Conservation (phyloP, 768 basidiomycete genomes). For the Paxillus rubicundulus region DNA sequence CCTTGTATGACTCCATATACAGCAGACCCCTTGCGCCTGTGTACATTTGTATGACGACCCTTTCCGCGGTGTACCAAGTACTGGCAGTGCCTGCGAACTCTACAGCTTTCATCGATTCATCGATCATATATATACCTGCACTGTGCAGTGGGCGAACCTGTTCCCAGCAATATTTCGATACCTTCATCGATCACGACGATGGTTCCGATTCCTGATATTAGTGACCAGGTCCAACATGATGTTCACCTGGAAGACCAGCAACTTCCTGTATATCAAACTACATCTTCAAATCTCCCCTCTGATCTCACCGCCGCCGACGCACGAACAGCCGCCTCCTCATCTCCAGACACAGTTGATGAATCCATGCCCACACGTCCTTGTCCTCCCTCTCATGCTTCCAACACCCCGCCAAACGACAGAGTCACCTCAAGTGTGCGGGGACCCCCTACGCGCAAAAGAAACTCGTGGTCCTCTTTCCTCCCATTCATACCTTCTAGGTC, state of each 20-base stretch:
- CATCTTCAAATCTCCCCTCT: background rate
- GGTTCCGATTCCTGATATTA: background rate
- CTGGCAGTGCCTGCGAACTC: too few relatives aligned
- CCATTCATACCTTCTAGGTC: slow-evolving; percentile 28
- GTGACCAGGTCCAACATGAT: background rate
- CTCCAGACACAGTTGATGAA: background rate
- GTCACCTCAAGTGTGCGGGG: too few relatives aligned
- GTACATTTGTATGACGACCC: too few relatives aligned
- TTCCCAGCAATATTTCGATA: background rate
- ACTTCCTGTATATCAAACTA: slow-evolving; percentile 17
- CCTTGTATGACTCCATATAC: too few relatives aligned
- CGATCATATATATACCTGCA: too few relatives aligned
- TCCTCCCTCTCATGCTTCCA: background rate
- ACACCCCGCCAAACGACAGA: background rate
- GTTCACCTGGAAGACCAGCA: background rate
- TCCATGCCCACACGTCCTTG: background rate
- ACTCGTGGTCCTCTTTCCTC: slow-evolving; percentile 30
- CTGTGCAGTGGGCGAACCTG: too few relatives aligned
- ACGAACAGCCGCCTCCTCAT: background rate
- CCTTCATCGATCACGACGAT: background rate
- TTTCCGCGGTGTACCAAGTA: too few relatives aligned
- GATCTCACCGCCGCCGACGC: background rate
- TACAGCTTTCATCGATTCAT: too few relatives aligned
- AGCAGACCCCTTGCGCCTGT: too few relatives aligned
- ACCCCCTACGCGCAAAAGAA: slow-evolving; percentile 1